Evolutionary conservation across 2,329 filamentous ascomycete species (phyloP), one percentile per base, ranked within the genome.

Genomic region (Aspergillus melleus): DNA sequence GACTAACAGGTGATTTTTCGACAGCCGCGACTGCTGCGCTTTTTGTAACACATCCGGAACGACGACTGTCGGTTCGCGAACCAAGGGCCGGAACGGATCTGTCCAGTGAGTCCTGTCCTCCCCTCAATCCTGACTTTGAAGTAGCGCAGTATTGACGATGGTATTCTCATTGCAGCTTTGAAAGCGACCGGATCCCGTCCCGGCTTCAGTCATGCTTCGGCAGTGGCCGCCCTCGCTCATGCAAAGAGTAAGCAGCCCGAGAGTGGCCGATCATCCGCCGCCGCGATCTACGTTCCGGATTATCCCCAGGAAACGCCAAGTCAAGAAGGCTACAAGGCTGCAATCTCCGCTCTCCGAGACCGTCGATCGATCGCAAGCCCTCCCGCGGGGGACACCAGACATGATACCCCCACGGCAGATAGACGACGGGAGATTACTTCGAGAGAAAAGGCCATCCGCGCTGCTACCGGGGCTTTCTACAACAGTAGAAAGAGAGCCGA

Each of bases 401-500:
- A 66, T 24, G 66, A 72, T 24, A 54, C 63, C 39, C 89, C 90
- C 19, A 90, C 90, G n/a, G 86, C 89, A 73, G 82, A 81, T 29
- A 54, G 49, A 10, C 50, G 55, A 22, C 63, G 52, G 42, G 61
- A 59, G 26, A 78, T 75, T 10, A 75, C 87, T 26, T 83, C 84
- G 49, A 83, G 81, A 39, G 84, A 85, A 61, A 88, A 86, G 60
- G 92, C 92, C 1, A 80, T 94, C 51, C 79, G 85, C 39, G 92
- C 92, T 47, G 92, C 92, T 12, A 89, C 88, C 53, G 90, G 87
- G 29, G 91, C 91, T n/a, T 88, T 92, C 78, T 81, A 85, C 29
- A 81, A 78, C 29, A 79, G 76, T 51, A 83, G 88, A 59, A 84
- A 83, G 60, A 83, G 90, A 62, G 84, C 90, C 6, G 84, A 83